Conservation (phyloP, 306 rosid species). For the Trifolium repens region DNA sequence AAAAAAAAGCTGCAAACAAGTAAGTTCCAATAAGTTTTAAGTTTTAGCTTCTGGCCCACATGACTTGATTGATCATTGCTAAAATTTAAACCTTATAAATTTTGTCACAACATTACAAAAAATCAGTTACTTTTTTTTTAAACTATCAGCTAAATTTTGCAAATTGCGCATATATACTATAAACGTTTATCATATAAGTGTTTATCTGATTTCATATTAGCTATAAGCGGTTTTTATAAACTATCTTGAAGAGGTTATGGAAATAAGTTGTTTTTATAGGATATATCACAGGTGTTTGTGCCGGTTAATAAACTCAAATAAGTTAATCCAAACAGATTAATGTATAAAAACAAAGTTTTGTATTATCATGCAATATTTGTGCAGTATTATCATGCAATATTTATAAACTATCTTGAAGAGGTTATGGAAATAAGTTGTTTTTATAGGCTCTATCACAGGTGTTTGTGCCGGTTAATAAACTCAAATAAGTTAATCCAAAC, state of each 20-base stretch:
- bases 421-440: too few species aligned
- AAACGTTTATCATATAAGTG: too few species aligned
- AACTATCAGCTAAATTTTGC: too few species aligned
- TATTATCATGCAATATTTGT: neutral
- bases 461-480: neutral
- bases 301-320: neutral
- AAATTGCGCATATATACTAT: too few species aligned
- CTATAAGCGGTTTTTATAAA: too few species aligned
- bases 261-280: too few species aligned
- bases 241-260: too few species aligned
- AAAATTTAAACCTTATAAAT: conserved; percentile 32
- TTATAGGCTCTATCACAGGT: too few species aligned
- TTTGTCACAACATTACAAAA: neutral
- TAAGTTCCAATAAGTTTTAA: conserved; percentile 51
- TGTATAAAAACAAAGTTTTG: neutral
- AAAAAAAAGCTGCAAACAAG: conserved; percentile 45
- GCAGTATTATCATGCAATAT: too few species aligned
- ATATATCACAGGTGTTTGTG: neutral
- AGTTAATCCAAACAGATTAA: too few species aligned
- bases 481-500: too few species aligned
- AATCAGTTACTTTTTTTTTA: neutral
- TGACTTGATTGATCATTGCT: conserved; percentile 36
- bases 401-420: neutral
- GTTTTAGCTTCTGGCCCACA: conserved; percentile 47
- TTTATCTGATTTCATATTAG: neutral